phyloP scores from a whole-genome alignment of 441 rosid genomes.

The Corymbia calophylla region DNA sequence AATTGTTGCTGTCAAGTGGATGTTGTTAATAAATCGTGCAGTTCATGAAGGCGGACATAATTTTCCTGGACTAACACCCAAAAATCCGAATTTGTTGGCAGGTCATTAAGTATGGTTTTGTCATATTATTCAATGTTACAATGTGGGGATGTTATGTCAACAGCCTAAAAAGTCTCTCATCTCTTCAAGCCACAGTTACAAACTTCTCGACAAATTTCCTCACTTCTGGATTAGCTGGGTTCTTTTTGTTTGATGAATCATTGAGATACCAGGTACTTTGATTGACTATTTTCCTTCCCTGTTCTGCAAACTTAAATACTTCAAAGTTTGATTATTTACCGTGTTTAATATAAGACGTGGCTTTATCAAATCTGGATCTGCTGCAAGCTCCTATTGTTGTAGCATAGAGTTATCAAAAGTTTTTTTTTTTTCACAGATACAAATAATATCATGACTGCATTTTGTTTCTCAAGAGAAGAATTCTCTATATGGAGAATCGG shows the following conservation, averaged over 20 bases:
- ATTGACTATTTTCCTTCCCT: not conserved
- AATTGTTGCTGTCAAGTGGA: not conserved
- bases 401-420: not conserved
- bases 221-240: conserved; percentile 80
- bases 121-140: conserved; percentile 51
- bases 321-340: not conserved
- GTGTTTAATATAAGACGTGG: not conserved
- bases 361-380: not conserved
- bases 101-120: conserved; percentile 51
- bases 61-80: not conserved
- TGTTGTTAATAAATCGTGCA: not conserved
- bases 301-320: not conserved
- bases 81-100: conserved; percentile 5
- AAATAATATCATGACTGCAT: too few relatives aligned
- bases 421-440: not conserved
- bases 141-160: conserved; percentile 93
- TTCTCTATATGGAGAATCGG: not conserved
- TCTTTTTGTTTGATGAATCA: conserved; percentile 54
- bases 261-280: conserved; percentile 41
- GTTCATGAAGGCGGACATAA: not conserved
- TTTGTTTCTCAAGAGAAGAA: not conserved
- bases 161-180: conserved; percentile 78
- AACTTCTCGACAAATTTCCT: conserved; percentile 85
- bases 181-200: conserved; percentile 78
- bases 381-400: not conserved